Conservation (phyloP, 139 green algal species). For the Micromonas pusilla region DNA sequence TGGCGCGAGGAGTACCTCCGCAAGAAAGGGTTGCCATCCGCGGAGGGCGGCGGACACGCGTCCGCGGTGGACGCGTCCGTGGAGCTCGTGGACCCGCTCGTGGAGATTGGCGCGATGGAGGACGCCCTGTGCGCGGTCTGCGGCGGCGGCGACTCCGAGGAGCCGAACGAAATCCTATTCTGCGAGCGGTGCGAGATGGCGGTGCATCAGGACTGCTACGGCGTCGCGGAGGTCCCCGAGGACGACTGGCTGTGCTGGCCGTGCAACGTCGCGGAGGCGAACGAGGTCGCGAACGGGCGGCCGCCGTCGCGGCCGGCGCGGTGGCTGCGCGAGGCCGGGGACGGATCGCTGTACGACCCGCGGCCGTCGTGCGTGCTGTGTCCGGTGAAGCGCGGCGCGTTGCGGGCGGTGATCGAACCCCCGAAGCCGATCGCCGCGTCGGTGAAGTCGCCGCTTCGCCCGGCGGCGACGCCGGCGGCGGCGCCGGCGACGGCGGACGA, state of each 20-base stretch:
- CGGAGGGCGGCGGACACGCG: not conserved
- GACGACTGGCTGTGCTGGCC: conserved; percentile 32
- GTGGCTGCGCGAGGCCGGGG: conserved; percentile 43
- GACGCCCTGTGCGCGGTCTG: conserved; percentile 82
- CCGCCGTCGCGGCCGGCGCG: conserved; percentile 58
- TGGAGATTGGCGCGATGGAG: conserved; percentile 45
- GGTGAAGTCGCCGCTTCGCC: not conserved
- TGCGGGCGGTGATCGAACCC: conserved; percentile 31
- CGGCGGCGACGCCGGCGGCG: not conserved
- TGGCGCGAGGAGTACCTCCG: conserved; percentile 8
- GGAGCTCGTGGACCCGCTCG: conserved; percentile 11
- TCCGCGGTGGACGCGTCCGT: not conserved
- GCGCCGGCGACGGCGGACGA: not conserved
- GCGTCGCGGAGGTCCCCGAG: conserved; percentile 24
- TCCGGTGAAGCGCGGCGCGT: conserved; percentile 72
- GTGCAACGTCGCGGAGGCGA: conserved; percentile 53
- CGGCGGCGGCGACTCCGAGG: conserved; percentile 43
- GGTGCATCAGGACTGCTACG: conserved; percentile 29
- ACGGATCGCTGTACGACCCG: conserved; percentile 21
- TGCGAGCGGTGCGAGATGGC: conserved; percentile 28
- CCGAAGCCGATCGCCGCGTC: not conserved
- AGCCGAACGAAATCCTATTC: conserved; percentile 47
- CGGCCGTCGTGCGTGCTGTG: conserved; percentile 62
- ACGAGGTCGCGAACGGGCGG: conserved; percentile 40
- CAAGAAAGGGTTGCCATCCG: not conserved